Evolutionary conservation across 257 asterid genomes (phyloP), one percentile per base, ranked within the genome.

Genomic region (Plectranthus barbatus): DNA sequence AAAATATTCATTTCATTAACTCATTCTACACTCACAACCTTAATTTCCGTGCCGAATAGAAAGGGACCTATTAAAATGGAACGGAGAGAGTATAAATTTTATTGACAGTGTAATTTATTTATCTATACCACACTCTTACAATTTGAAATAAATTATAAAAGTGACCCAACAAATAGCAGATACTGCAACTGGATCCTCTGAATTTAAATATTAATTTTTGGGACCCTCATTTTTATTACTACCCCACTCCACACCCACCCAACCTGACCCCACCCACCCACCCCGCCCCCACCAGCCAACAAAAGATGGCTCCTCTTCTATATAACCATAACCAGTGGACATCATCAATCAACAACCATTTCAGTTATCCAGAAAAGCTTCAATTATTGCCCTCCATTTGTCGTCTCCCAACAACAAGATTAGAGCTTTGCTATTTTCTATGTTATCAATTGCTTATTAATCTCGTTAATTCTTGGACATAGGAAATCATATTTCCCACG

Each of bases 291-390:
- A 44, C 47, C 36, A 26, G 23, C 21, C 50, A 48, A 18, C 14
- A 4, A 15, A 6, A 47, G 48, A n/a, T 60, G 36, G 56, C 53
- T 63, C 9, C 18, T 7, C 20, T 59, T 44, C 76, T 72, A 73
- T 74, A 73, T 51, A 69, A 61, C 14, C 73, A 73, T 51, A 69
- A 61, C 14, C 73, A 56, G 47, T 75, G 79, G 58, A 57, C 67
- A 42, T 2, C 64, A n/a, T n/a, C 66, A 37, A 2, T 20, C 39
- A n/a, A 24, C 4, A 45, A 7, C 60, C 64, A 56, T 34, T 33
- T 66, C 78, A 74, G 65, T 56, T 58, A 75, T 72, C 74, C 64
- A 65, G 60, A 72, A n/a, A 46, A 26, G 9, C 76, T 44, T 50
- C 66, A 60, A 58, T 46, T 19, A 64, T 73, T 60, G 69, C 74